A percentile compares a stretch with the other conserved stretches of the same genome.
phyloP scores from a whole-genome alignment of 345 rosid species.

The Durio zibethinus region DNA sequence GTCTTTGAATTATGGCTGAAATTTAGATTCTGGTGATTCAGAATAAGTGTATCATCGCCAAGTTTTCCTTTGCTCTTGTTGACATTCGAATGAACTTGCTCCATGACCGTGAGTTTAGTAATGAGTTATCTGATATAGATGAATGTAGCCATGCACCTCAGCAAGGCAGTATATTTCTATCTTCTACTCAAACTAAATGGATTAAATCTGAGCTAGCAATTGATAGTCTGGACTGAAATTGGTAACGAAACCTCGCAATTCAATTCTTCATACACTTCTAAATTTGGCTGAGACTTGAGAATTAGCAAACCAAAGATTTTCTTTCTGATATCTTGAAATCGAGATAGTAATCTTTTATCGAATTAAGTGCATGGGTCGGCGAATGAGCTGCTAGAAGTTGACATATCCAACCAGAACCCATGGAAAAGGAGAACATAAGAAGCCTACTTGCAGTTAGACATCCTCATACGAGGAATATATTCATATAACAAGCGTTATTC shows the following conservation, averaged over 20 bases:
- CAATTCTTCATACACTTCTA: background rate
- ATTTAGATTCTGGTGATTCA: background rate
- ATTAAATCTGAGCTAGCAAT: background rate
- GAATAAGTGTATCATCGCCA: background rate
- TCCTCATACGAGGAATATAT: conserved; percentile 3
- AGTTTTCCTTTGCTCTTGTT: background rate
- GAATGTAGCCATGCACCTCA: background rate
- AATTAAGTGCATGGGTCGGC: too few relatives aligned
- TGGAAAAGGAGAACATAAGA: too few relatives aligned
- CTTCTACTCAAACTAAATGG: background rate
- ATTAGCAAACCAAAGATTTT: background rate
- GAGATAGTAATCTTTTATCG: too few relatives aligned
- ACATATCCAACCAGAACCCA: background rate
- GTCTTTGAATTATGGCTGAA: conserved; percentile 25
- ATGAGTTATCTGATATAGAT: background rate
- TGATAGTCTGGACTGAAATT: background rate
- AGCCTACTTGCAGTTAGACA: background rate
- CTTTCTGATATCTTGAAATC: too few relatives aligned
- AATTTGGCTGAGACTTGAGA: too few relatives aligned
- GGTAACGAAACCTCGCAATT: background rate
- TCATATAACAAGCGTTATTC: background rate
- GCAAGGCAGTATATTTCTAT: background rate
- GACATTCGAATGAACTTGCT: background rate
- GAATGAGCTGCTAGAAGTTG: background rate
- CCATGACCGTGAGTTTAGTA: background rate